A percentile compares a stretch with the other conserved stretches of the same genome.
Evolutionary conservation across 2,329 filamentous ascomycete species (phyloP).

Genomic region (Paecilomyces sp.): DNA sequence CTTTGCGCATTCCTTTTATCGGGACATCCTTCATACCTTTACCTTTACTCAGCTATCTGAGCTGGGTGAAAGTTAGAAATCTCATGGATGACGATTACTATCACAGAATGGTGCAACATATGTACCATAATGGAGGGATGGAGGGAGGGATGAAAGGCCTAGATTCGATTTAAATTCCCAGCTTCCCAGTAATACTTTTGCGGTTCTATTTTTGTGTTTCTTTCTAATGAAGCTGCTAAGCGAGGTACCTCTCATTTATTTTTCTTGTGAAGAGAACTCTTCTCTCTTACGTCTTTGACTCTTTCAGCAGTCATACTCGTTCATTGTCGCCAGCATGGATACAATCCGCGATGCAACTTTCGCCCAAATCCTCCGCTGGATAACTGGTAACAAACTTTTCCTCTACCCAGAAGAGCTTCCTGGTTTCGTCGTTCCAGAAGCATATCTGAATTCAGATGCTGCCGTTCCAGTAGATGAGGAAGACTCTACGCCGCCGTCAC

Average conservation of each 20-base stretch:
- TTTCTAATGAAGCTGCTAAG: background rate
- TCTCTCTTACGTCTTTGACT: background rate
- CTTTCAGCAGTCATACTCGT: background rate
- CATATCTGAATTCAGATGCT: slow-evolving; percentile 5
- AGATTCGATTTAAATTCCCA: background rate
- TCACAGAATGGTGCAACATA: background rate
- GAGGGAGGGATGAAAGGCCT: background rate
- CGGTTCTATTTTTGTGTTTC: background rate
- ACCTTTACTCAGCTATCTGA: background rate
- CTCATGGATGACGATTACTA: background rate
- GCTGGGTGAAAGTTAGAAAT: background rate
- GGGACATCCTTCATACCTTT: background rate
- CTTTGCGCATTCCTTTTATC: background rate
- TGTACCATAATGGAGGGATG: background rate
- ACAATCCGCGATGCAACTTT: slow-evolving; percentile 38
- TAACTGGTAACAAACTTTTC: slow-evolving; percentile 36
- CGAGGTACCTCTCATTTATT: background rate
- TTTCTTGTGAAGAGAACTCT: background rate
- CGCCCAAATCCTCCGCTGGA: slow-evolving; percentile 39
- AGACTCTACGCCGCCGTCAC: background rate
- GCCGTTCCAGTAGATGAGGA: background rate
- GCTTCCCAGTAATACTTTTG: background rate
- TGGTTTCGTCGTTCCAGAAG: slow-evolving; percentile 19
- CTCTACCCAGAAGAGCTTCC: slow-evolving; percentile 39
- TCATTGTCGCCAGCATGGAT: slow-evolving; percentile 8